A percentile compares a stretch with the other conserved stretches of the same genome.
These are phyloP conservation scores for Westerdykella sp. DNA, from an alignment of 2,329 filamentous ascomycete genomes.

Conservation along the genomic window DNA sequence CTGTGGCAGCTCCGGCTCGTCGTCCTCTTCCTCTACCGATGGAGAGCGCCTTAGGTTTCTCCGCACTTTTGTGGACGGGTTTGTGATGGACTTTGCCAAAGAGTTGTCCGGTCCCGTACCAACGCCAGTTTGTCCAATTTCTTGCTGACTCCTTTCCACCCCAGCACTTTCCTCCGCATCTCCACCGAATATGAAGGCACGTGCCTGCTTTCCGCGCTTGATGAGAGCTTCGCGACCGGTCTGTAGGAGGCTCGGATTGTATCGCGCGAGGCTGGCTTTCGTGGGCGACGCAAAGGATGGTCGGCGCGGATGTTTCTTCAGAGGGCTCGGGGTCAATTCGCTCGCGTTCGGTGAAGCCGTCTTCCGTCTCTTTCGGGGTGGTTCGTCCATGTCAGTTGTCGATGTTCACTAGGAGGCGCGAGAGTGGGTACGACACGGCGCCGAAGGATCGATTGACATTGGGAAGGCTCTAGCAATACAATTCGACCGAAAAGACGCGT, in stretches of 20 bases:
- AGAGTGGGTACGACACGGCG: background rate
- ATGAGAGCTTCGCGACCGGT: slow-evolving; percentile 10
- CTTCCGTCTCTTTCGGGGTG: slow-evolving; percentile 31
- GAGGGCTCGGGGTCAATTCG: slow-evolving; percentile 15
- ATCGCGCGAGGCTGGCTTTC: slow-evolving; percentile 36
- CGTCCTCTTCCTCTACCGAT: slow-evolving; percentile 9
- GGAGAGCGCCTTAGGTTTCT: background rate
- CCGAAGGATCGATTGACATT: background rate
- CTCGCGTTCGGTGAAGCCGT: slow-evolving; percentile 24
- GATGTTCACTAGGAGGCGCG: too few relatives aligned
- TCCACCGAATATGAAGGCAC: slow-evolving; percentile 15
- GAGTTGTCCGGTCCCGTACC: slow-evolving; percentile 5
- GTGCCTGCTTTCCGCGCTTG: slow-evolving; percentile 17
- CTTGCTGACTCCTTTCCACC: background rate
- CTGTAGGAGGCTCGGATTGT: slow-evolving; percentile 29
- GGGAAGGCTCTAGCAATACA: background rate
- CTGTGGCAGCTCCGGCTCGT: slow-evolving; percentile 14
- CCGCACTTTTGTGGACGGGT: background rate
- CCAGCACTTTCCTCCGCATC: background rate
- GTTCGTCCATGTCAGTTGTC: slow-evolving; percentile 23
- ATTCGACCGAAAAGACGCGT: too few relatives aligned
- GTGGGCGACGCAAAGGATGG: slow-evolving; percentile 37
- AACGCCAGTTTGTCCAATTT: slow-evolving; percentile 1
- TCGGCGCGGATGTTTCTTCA: slow-evolving; percentile 28
- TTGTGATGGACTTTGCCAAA: slow-evolving; percentile 3